A percentile compares a stretch with the other conserved stretches of the same genome.
phyloP scores from a whole-genome alignment of 2,329 filamentous ascomycete genomes.

The Phaeosphaeriaceae sp. region DNA sequence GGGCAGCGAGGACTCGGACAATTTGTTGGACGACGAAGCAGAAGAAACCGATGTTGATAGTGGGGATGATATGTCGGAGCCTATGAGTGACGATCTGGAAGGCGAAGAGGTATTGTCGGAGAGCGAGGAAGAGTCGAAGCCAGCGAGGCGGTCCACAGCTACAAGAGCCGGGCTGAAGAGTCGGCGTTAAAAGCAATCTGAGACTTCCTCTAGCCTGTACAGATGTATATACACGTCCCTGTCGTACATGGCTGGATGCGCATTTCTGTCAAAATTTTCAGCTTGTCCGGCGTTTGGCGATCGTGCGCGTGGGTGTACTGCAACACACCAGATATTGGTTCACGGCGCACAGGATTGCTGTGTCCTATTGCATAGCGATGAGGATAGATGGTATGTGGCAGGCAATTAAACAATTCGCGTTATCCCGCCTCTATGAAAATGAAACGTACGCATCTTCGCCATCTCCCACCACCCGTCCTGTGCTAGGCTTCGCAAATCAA shows the following conservation, averaged over 20 bases:
- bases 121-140: constrained; percentile 51
- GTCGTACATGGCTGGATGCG: neutral
- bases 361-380: constrained; percentile 6
- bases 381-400: neutral
- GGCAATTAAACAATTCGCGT: neutral
- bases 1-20: constrained; percentile 64
- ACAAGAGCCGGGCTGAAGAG: constrained; percentile 39
- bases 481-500: too few relatives aligned
- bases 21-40: constrained; percentile 60
- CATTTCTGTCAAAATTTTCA: neutral
- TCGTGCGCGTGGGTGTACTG: neutral
- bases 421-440: too few relatives aligned
- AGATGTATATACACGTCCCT: constrained; percentile 6
- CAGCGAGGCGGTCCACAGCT: constrained; percentile 42
- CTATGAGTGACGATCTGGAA: constrained; percentile 55
- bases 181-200: constrained; percentile 27
- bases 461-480: too few relatives aligned
- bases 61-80: constrained; percentile 56
- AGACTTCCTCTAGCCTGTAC: neutral
- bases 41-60: constrained; percentile 57
- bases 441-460: too few relatives aligned
- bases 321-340: neutral
- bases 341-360: neutral
- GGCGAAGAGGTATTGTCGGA: constrained; percentile 52
- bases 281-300: constrained; percentile 4